These are phyloP conservation scores for Boletus bicolor DNA, from an alignment of 768 basidiomycete genomes.

Conservation along the genomic window DNA sequence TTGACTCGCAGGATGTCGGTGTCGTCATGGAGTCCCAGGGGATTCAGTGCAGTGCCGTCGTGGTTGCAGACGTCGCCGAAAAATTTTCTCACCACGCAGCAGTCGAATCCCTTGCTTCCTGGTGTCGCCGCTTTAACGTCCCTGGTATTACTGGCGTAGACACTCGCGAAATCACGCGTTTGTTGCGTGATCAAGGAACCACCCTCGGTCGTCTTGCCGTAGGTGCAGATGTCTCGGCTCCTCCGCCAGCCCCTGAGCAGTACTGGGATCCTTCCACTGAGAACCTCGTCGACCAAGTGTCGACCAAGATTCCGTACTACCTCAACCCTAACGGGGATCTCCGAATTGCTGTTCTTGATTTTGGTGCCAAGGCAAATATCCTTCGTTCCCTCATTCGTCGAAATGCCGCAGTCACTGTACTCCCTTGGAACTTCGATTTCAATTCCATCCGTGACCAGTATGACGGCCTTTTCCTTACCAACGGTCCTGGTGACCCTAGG, in stretches of 20 bases:
- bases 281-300: constrained; percentile 92
- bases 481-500: constrained; percentile 93
- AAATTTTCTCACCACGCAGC: constrained; percentile 94
- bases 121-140: constrained; percentile 87
- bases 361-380: constrained; percentile 98
- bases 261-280: constrained; percentile 93
- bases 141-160: constrained; percentile 97
- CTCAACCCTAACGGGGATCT: constrained; percentile 86
- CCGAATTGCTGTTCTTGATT: constrained; percentile 94
- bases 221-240: constrained; percentile 62
- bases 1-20: constrained; percentile 75
- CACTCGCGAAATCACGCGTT: constrained; percentile 90
- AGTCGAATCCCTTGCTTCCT: constrained; percentile 86
- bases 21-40: constrained; percentile 84
- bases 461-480: constrained; percentile 94
- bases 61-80: constrained; percentile 93
- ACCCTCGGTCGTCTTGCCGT: constrained; percentile 90
- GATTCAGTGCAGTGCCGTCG: constrained; percentile 88
- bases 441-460: constrained; percentile 85
- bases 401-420: constrained; percentile 87
- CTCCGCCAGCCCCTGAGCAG: constrained; percentile 60
- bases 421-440: constrained; percentile 98
- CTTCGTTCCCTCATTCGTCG: constrained; percentile 88
- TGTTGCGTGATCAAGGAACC: constrained; percentile 95
- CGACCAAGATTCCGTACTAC: constrained; percentile 78